Conservation (phyloP, 306 rosid genomes). For the Begonia peltatifolia region DNA sequence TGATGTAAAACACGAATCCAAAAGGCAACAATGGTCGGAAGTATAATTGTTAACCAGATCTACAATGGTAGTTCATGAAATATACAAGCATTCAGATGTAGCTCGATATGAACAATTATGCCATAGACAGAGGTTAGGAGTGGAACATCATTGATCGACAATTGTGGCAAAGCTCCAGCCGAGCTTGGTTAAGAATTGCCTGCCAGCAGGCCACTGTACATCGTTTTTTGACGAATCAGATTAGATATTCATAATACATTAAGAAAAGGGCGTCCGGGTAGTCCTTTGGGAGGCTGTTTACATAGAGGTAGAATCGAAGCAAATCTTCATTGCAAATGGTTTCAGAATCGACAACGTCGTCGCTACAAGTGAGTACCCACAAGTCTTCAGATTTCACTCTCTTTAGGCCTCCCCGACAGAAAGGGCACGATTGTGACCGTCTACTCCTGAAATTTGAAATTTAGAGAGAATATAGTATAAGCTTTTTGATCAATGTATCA, state of each 20-base stretch:
- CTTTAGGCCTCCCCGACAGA: constrained; percentile 87
- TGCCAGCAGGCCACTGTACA: too few species aligned
- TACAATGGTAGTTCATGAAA: too few species aligned
- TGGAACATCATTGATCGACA: too few species aligned
- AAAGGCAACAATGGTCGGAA: too few species aligned
- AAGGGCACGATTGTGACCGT: constrained; percentile 80
- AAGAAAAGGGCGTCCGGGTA: constrained; percentile 80
- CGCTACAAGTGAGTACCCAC: constrained; percentile 82
- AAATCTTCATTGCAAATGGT: constrained; percentile 72
- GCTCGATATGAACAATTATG: too few species aligned
- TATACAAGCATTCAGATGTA: too few species aligned
- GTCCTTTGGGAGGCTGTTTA: constrained; percentile 80
- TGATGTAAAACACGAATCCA: too few species aligned
- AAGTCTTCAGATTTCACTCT: constrained; percentile 91
- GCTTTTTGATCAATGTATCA: too few species aligned
- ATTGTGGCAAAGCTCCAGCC: too few species aligned
- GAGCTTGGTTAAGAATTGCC: too few species aligned
- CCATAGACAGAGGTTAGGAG: too few species aligned
- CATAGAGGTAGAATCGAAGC: constrained; percentile 64
- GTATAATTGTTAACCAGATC: too few species aligned
- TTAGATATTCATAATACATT: constrained; percentile 73
- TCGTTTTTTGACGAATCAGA: constrained; percentile 24
- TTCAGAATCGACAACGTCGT: constrained; percentile 84
- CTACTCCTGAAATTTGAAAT: constrained; percentile 49
- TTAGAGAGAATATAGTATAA: constrained; percentile 2